phyloP scores from a whole-genome alignment of 2,329 filamentous ascomycete genomes.

The Botryotinia narcissicola region DNA sequence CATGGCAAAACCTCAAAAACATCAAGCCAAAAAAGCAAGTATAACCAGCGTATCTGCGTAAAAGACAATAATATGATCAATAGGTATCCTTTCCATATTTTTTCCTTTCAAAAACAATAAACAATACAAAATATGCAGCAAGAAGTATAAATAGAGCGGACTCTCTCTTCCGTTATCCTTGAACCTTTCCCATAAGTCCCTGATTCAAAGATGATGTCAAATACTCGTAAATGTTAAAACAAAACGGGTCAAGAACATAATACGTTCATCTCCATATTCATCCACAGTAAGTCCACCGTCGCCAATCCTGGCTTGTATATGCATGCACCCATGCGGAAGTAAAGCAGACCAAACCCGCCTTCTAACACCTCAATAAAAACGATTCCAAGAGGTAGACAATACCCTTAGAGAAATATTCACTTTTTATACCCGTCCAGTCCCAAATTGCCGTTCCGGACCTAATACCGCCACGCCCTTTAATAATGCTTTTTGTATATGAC shows the following conservation, averaged over 20 bases:
- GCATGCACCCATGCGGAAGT: slow-evolving; percentile 14
- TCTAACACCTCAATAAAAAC: slow-evolving; percentile 9
- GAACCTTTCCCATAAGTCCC: neutral
- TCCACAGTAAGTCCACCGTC: slow-evolving; percentile 8
- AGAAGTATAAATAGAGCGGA: slow-evolving; percentile 13
- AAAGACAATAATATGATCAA: slow-evolving; percentile 15
- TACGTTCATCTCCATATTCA: neutral
- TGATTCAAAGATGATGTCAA: neutral
- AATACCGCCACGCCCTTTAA: slow-evolving; percentile 21
- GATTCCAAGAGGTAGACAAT: neutral
- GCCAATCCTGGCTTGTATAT: slow-evolving; percentile 16
- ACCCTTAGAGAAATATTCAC: slow-evolving; percentile 17
- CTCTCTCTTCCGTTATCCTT: slow-evolving; percentile 3
- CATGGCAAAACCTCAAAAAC: neutral
- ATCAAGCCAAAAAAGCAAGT: slow-evolving; percentile 18
- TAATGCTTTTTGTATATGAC: slow-evolving; percentile 20
- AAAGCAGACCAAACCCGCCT: slow-evolving; percentile 12
- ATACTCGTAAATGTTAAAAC: slow-evolving; percentile 5
- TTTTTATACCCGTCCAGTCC: slow-evolving; percentile 13
- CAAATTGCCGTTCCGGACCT: slow-evolving; percentile 12
- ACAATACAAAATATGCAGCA: slow-evolving; percentile 10
- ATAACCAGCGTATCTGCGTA: slow-evolving; percentile 15
- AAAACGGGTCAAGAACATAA: neutral
- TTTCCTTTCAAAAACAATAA: neutral
- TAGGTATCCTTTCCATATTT: slow-evolving; percentile 18